Evolutionary conservation across 129 eudicot genomes (phyloP), one percentile per base, ranked within the genome.

Genomic region (Sambucus nigra): DNA sequence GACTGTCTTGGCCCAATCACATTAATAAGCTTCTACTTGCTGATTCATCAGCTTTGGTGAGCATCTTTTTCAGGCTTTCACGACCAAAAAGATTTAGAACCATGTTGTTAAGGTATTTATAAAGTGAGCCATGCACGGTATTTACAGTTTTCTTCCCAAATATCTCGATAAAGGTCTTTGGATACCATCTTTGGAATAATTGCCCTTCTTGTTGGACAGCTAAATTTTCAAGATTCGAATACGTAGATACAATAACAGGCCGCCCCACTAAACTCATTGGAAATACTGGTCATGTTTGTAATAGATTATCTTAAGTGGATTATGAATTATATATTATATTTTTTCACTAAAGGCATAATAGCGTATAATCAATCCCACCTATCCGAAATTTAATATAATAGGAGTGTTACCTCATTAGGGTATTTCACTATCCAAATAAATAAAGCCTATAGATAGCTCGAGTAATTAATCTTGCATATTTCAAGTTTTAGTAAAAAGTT

Each of bases 31-130:
- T 71, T 68, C 14, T 70, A 22, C 61, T 64, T 20, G 91, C 79
- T 0, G 64, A 78, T 23, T 54, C 47, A 67, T 89, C 95, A 19
- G 84, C 86, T 57, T 84, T 95, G 26, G 80, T 68, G 47, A 89
- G 69, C 97, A 89, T 89, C 67, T 84, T 84, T 53, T 79, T 89
- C 29, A 89, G 79, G 72, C 93, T 84, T 74, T 84, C 88, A 0
- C 93, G 93, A 47, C 95, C 97, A 62, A 84, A 89, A 5, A 84
- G 67, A 71, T 69, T 78, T 6, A 89, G 64, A 38, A 89, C 83
- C 97, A 89, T 81, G 55, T 80, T 86, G 78, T 89, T 89, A n/a
- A 89, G 95, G 80, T 84, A 89, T 76, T 84, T 89, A 59, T 84
- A 89, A 87, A 89, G 78, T 70, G 81, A 89, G 23, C 97, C 97